A percentile compares a stretch with the other conserved stretches of the same genome.
Conservation (phyloP, 106 monocot genomes). For the Acorus calamus region DNA sequence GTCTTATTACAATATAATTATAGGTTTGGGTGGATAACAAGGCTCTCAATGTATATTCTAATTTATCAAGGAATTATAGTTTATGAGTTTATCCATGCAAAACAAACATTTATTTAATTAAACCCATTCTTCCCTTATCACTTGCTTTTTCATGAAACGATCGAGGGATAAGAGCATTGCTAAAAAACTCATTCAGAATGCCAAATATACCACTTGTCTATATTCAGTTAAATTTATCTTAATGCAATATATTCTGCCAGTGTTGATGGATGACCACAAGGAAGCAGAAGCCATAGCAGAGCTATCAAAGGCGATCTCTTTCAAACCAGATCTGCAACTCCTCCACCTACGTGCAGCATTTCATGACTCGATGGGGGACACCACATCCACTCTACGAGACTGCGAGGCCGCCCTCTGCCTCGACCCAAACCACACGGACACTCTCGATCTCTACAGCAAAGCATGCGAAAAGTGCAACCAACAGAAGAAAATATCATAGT, state of each 20-base stretch:
- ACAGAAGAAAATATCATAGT: conserved; percentile 3
- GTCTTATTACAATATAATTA: no score
- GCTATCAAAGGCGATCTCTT: conserved; percentile 64
- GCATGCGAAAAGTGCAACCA: conserved; percentile 17
- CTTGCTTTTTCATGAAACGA: no score
- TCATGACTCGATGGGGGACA: conserved; percentile 63
- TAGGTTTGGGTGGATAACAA: no score
- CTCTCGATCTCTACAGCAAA: conserved; percentile 64
- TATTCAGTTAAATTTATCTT: no score
- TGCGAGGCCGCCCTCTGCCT: conserved; percentile 93
- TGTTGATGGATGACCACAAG: conserved; percentile 87
- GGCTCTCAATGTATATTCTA: no score
- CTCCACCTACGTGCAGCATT: conserved; percentile 94
- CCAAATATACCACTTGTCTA: no score
- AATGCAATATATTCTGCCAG: conserved; percentile 14
- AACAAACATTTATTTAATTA: no score
- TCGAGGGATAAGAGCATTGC: no score
- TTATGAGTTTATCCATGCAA: no score
- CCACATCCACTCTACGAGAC: conserved; percentile 38
- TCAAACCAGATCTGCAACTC: conserved; percentile 90
- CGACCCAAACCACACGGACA: conserved; percentile 70
- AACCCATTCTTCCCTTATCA: no score
- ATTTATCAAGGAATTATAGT: no score
- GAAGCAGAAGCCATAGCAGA: conserved; percentile 78
- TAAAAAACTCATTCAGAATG: no score